phyloP scores from a whole-genome alignment of 148 eudicot genomes.

The Nepenthes mirabilis region DNA sequence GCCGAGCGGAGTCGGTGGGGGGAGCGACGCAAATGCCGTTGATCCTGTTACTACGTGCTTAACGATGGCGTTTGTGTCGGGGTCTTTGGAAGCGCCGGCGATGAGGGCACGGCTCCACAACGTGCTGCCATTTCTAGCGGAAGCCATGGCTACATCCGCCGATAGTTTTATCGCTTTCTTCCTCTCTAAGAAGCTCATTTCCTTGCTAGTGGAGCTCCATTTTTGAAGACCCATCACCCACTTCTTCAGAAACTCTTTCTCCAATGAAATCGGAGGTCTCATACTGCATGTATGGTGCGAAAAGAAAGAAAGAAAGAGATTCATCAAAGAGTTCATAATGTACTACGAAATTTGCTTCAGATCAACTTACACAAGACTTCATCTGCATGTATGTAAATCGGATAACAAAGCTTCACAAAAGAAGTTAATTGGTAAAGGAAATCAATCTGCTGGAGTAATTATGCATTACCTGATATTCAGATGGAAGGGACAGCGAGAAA shows the following conservation, averaged over 20 bases:
- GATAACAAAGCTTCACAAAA: neutral
- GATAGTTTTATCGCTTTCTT: conserved; percentile 62
- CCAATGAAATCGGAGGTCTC: conserved; percentile 24
- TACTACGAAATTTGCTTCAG: no score
- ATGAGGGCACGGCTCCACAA: conserved; percentile 55
- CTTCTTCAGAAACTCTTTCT: conserved; percentile 46
- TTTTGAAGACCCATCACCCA: conserved; percentile 48
- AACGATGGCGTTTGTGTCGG: neutral
- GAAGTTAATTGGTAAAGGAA: neutral
- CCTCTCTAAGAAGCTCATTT: conserved; percentile 38
- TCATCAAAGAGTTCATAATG: no score
- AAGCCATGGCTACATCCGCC: conserved; percentile 71
- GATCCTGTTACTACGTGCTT: neutral
- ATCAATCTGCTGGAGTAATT: no score
- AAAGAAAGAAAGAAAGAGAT: no score
- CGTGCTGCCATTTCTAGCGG: conserved; percentile 25
- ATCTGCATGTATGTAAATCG: neutral
- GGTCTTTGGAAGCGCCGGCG: conserved; percentile 18
- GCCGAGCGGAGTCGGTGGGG: neutral
- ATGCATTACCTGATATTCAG: no score
- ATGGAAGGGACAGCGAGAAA: no score
- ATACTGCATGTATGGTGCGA: conserved; percentile 1
- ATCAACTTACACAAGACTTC: no score
- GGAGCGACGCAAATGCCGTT: neutral
- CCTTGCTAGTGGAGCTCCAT: conserved; percentile 25